These are phyloP conservation scores for Talaromyces rugulosus DNA, from an alignment of 2,329 filamentous ascomycete species.

Conservation along the genomic window DNA sequence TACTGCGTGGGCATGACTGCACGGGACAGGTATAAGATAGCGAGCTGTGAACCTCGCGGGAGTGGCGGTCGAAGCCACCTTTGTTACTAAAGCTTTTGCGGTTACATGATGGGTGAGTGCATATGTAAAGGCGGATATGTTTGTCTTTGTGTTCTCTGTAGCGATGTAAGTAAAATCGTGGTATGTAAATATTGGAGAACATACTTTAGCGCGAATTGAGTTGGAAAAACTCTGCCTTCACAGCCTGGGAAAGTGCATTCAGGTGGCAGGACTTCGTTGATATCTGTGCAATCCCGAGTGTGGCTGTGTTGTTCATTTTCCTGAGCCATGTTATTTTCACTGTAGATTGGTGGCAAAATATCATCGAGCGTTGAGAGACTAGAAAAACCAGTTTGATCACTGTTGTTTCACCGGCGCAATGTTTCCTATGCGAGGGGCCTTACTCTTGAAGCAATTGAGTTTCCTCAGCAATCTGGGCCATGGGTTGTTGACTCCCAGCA, in stretches of 20 bases:
- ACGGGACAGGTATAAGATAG: neutral
- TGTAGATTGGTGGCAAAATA: neutral
- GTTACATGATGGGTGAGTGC: neutral
- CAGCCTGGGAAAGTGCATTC: neutral
- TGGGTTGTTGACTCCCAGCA: neutral
- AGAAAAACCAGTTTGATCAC: neutral
- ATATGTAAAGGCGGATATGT: neutral
- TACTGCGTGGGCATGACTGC: neutral
- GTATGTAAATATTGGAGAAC: neutral
- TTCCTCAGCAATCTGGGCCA: neutral
- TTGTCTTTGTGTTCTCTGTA: neutral
- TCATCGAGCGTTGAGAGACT: neutral
- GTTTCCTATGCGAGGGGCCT: neutral
- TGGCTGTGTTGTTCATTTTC: neutral
- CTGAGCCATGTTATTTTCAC: neutral
- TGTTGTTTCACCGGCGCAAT: neutral
- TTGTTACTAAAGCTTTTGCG: neutral
- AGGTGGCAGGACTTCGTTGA: neutral
- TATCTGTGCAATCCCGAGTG: neutral
- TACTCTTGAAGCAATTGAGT: neutral
- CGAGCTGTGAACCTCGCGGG: neutral
- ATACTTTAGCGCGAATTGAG: neutral
- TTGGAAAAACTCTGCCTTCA: neutral
- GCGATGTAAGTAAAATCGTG: neutral
- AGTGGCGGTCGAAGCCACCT: neutral